A percentile compares a stretch with the other conserved stretches of the same genome.
phyloP scores from a whole-genome alignment of 169 alveolate genomes.

The Plasmodium cynomolgi region DNA sequence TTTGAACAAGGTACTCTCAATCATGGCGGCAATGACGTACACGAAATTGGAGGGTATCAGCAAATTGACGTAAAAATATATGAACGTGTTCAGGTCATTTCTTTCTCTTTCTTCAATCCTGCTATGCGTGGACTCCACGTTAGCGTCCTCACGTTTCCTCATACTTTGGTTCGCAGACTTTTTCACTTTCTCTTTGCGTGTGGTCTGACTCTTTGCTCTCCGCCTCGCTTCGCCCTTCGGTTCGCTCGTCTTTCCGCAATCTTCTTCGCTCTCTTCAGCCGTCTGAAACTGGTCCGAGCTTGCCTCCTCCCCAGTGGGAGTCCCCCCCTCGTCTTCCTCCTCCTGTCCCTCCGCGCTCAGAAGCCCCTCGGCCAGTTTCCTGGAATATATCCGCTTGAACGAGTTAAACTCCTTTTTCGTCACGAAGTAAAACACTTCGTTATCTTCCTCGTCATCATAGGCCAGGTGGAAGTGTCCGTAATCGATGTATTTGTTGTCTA shows the following conservation, averaged over 20 bases:
- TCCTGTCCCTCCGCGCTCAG: not conserved
- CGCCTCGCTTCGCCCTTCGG: not conserved
- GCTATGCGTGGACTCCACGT: not conserved
- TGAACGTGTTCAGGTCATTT: conserved; percentile 40
- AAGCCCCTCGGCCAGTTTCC: not conserved
- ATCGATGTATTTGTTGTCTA: conserved; percentile 32
- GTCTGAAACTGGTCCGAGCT: conserved; percentile 8
- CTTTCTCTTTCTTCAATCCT: conserved; percentile 37
- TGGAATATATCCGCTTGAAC: not conserved
- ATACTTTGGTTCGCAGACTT: not conserved
- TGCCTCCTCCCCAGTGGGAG: not conserved
- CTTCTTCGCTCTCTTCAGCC: conserved; percentile 5
- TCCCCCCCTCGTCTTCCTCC: not conserved
- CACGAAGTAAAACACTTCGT: conserved; percentile 21
- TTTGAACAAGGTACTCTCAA: conserved; percentile 14
- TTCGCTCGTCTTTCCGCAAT: not conserved
- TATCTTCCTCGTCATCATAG: conserved; percentile 19
- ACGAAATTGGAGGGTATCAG: conserved; percentile 45
- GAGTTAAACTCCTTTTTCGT: conserved; percentile 22
- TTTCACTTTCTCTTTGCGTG: not conserved
- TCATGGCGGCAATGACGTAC: conserved; percentile 42
- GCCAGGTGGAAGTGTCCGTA: conserved; percentile 40
- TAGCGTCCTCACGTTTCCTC: not conserved
- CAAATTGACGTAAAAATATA: conserved; percentile 50
- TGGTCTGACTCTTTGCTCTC: not conserved